Percentiles rank a stretch among this genome's conserved stretches.
Evolutionary conservation across 2,329 filamentous ascomycete genomes (phyloP).

Genomic region (Calonectria leucothoes): DNA sequence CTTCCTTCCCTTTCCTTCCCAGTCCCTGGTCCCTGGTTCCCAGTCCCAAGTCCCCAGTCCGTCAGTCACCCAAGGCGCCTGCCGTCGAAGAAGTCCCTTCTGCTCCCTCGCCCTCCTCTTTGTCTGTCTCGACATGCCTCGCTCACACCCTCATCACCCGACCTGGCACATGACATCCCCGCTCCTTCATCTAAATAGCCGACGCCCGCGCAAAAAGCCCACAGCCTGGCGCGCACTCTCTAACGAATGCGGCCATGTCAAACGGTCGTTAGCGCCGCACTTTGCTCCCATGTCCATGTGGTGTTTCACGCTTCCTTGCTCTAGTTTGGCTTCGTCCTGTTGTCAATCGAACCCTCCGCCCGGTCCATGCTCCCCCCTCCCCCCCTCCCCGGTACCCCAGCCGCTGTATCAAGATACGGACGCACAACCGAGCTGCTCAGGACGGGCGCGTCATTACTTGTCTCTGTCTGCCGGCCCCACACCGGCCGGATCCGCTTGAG

Average conservation of each 20-base stretch:
- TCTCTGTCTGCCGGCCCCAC: not conserved
- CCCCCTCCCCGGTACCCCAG: slow-evolving; percentile 21
- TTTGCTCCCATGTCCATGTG: slow-evolving; percentile 32
- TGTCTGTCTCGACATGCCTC: not conserved
- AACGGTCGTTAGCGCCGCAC: slow-evolving; percentile 42
- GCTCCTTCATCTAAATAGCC: slow-evolving; percentile 4
- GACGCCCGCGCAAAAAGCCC: not conserved
- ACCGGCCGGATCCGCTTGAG: slow-evolving; percentile 13
- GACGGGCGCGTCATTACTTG: slow-evolving; percentile 10
- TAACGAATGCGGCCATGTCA: slow-evolving; percentile 18
- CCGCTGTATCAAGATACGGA: slow-evolving; percentile 19
- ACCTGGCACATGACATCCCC: slow-evolving; percentile 10
- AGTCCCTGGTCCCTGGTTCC: not conserved
- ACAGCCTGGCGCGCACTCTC: slow-evolving; percentile 4
- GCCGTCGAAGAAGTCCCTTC: slow-evolving; percentile 13
- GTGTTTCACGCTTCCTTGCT: slow-evolving; percentile 32
- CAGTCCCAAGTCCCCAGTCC: not conserved
- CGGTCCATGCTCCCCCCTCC: not conserved
- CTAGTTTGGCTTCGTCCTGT: slow-evolving; percentile 13
- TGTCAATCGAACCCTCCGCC: slow-evolving; percentile 27
- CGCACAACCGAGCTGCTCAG: slow-evolving; percentile 15
- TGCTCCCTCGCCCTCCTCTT: not conserved
- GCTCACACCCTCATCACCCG: not conserved
- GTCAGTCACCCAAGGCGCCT: slow-evolving; percentile 21
- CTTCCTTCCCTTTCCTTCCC: not conserved